Base-by-base conservation (phyloP, 2,329 filamentous ascomycete species). In the Fonsecaea erecta region DNA sequence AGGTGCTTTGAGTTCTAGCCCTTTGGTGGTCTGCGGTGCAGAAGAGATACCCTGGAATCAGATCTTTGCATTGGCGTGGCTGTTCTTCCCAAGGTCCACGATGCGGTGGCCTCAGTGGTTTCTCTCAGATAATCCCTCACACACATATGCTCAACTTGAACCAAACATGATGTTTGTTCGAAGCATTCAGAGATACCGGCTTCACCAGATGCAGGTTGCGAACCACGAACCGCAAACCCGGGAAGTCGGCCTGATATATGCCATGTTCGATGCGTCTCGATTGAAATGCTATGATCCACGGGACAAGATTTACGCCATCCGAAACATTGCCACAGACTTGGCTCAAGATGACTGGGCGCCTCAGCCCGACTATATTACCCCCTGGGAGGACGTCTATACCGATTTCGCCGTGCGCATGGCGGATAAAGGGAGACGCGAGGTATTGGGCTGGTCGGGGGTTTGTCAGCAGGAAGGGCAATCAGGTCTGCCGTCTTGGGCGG, bases 61-160 rank as follows among this genome's bases (percentile, higher is more conserved):
- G 55, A 54, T 66, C 26, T 63, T 58, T 52, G 43, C 61, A 2
- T 35, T 66, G 52, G 64, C 61, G 11, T 66, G 55, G 53, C 51
- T 66, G 11, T 66, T 60, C 52, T 35, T 52, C 2, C 64, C 64
- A 2, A 26, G 53, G 24, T 24, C 30, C 12, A 66, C 64, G 7
- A 66, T 66, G 56, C 14, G 37, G 2, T 66, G 64, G 64, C 61
- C 64, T n/a, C 28, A 52, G 26, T 66, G 64, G 64, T 60, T 64
- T 32, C 62, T 64, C 14, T 51, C 62, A 11, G 16, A 58, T 26
- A 16, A 52, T 32, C 32, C 28, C n/a, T 24, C 18, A 21, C 28
- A 59, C 11, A 30, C 61, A 8, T 66, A 63, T 46, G 55, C 48
- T n/a, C 16, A 52, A 16, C 28, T 66, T 3, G 60, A 66, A 28